Conservation (phyloP, 176 grass and related monocot species). For the Oryza brachyantha region DNA sequence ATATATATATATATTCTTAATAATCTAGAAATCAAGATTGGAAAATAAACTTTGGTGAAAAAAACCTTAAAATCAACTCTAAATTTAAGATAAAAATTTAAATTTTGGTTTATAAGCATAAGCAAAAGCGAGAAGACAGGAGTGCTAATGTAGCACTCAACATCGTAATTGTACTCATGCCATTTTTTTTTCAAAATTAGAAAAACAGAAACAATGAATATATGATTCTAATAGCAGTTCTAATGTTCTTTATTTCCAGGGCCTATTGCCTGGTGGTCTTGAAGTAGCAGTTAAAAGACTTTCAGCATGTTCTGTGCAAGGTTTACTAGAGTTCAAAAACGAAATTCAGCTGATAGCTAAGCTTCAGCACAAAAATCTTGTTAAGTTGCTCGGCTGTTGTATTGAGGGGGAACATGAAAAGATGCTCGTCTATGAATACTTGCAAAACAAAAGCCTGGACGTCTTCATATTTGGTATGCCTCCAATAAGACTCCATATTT, state of each 20-base stretch:
- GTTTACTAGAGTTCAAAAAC: conserved; percentile 46
- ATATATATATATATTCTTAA: too few relatives aligned
- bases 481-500: background rate
- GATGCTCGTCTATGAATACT: conserved; percentile 49
- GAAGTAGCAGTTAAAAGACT: conserved; percentile 51
- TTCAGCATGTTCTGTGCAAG: conserved; percentile 34
- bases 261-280: conserved; percentile 31
- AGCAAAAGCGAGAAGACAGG: too few relatives aligned
- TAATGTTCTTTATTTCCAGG: conserved; percentile 17
- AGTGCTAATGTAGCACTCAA: background rate
- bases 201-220: background rate
- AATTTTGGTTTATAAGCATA: too few relatives aligned
- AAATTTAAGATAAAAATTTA: too few relatives aligned
- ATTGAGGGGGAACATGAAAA: conserved; percentile 33
- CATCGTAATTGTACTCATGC: background rate
- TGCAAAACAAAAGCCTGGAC: conserved; percentile 61
- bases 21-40: too few relatives aligned
- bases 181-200: background rate
- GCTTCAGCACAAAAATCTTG: conserved; percentile 43
- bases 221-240: background rate
- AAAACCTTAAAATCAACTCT: too few relatives aligned
- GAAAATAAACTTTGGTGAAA: too few relatives aligned
- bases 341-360: conserved; percentile 35
- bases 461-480: conserved; percentile 35
- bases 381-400: conserved; percentile 26